Conservation (phyloP, 768 basidiomycete species). For the Leccinum sublutescens region DNA sequence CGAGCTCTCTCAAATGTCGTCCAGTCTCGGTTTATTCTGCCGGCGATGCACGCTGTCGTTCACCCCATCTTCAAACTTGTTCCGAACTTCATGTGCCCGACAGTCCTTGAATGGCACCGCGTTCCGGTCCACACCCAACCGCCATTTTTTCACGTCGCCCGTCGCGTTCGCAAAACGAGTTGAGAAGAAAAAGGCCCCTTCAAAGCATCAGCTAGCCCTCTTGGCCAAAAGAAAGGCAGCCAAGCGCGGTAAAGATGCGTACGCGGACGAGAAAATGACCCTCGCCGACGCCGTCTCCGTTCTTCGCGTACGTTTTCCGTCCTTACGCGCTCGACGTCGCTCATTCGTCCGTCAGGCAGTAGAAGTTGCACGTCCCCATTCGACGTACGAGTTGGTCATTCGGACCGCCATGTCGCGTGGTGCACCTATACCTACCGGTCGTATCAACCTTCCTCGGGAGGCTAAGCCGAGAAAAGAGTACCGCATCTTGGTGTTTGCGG, state of each 20-base stretch:
- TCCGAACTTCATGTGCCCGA: neutral
- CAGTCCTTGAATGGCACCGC: conserved; percentile 6
- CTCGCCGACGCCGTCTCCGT: conserved; percentile 66
- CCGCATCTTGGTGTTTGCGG: conserved; percentile 90
- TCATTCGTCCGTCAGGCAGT: conserved; percentile 56
- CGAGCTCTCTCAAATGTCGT: conserved; percentile 17
- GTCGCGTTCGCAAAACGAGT: conserved; percentile 45
- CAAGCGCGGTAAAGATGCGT: conserved; percentile 51
- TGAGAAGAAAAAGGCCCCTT: conserved; percentile 56
- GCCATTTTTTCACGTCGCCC: conserved; percentile 51
- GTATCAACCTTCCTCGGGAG: conserved; percentile 81
- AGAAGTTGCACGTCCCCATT: conserved; percentile 72
- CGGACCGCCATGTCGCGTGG: conserved; percentile 79
- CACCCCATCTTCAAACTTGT: neutral
- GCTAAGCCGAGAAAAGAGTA: conserved; percentile 69
- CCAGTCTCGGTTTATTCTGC: conserved; percentile 23
- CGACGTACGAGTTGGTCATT: conserved; percentile 78
- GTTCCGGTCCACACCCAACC: conserved; percentile 2
- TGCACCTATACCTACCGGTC: conserved; percentile 83
- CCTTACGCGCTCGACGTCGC: conserved; percentile 2
- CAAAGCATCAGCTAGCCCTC: conserved; percentile 70
- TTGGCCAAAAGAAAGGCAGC: conserved; percentile 59
- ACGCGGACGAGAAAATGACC: conserved; percentile 64
- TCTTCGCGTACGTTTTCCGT: conserved; percentile 53
- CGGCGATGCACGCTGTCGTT: conserved; percentile 24